phyloP scores from a whole-genome alignment of 257 asterid species.

The Nicotiana benthamiana region DNA sequence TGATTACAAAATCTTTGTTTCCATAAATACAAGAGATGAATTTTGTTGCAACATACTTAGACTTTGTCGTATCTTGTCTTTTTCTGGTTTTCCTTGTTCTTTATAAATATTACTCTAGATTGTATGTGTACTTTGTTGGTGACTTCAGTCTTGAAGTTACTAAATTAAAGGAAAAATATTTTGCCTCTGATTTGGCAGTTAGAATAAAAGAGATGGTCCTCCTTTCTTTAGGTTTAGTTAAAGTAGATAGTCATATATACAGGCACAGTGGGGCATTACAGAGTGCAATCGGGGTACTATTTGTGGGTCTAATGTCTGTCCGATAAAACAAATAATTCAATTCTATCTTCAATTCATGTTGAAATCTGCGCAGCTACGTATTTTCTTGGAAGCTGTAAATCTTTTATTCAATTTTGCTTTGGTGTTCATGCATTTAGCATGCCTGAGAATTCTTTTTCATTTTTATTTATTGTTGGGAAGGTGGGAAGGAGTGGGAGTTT shows the following conservation, averaged over 20 bases:
- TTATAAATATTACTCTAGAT: neutral
- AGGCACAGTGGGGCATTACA: neutral
- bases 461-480: neutral
- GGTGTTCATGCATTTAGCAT: neutral
- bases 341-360: neutral
- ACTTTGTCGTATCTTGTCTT: neutral
- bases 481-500: neutral
- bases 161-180: neutral
- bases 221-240: neutral
- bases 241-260: neutral
- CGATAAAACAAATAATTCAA: neutral
- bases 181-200: neutral
- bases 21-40: neutral
- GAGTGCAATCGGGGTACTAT: neutral
- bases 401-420: too few relatives aligned
- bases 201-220: neutral
- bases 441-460: neutral
- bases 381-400: too few relatives aligned
- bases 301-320: neutral
- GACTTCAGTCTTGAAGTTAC: neutral
- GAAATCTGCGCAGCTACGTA: neutral
- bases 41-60: neutral
- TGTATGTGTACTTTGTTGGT: neutral
- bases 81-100: neutral
- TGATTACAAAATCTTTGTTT: constrained; percentile 8